Evolutionary conservation across 2,329 filamentous ascomycete genomes (phyloP).

Genomic region (Colletotrichum sp.): DNA sequence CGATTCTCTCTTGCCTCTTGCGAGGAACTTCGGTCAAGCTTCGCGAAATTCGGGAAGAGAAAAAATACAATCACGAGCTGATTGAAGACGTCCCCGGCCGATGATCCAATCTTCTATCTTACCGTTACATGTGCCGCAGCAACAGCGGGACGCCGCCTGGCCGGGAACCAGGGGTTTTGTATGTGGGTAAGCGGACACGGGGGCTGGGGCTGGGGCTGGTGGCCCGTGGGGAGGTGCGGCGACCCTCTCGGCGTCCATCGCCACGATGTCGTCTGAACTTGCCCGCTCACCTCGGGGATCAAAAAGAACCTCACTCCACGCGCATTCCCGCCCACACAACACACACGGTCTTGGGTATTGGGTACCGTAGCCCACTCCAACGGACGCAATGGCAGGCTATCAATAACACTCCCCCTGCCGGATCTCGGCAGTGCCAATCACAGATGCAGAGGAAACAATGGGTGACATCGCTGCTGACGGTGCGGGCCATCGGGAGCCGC

Average conservation of each 20-base stretch:
- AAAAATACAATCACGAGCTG: background rate
- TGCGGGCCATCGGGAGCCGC: background rate
- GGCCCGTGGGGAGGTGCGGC: background rate
- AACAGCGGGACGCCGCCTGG: background rate
- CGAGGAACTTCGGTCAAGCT: background rate
- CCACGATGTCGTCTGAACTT: background rate
- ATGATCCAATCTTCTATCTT: background rate
- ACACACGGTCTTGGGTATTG: background rate
- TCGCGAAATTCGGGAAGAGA: background rate
- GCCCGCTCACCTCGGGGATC: background rate
- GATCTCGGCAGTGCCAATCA: background rate
- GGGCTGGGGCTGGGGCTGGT: background rate
- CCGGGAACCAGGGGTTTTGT: background rate
- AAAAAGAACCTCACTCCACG: background rate
- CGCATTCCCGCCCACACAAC: background rate
- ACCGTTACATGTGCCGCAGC: background rate
- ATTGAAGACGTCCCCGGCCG: background rate
- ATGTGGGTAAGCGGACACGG: background rate
- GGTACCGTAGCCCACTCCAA: background rate
- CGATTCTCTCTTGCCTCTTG: background rate
- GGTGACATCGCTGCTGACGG: slow-evolving; percentile 1
- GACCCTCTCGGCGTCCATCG: background rate
- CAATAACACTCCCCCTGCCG: background rate
- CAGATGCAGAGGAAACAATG: background rate
- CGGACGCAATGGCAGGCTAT: background rate